A percentile compares a stretch with the other conserved stretches of the same genome.
Evolutionary conservation across 176 grass and related monocot species (phyloP).

Genomic region (Eremochloa ophiuroides): DNA sequence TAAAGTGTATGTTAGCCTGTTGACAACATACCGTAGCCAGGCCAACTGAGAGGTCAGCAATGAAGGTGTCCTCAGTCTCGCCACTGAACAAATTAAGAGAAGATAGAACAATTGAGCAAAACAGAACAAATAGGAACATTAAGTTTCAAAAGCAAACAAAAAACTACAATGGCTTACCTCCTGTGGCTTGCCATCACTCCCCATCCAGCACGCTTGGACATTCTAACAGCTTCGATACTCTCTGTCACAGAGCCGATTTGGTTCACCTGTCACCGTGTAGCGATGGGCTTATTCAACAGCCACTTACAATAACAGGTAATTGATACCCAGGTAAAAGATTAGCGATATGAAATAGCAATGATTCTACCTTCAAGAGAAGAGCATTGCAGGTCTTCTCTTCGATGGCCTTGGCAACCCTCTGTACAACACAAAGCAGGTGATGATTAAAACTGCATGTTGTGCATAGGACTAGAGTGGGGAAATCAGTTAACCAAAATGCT

Average conservation of each 20-base stretch:
- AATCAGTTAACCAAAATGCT: not conserved
- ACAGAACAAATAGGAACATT: not conserved
- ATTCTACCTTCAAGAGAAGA: conserved; percentile 85
- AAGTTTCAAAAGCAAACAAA: not conserved
- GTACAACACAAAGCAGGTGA: conserved; percentile 3
- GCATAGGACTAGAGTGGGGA: not conserved
- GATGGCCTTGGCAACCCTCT: conserved; percentile 96
- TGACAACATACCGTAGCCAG: conserved; percentile 57
- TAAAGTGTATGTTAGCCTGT: not conserved
- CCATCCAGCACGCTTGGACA: conserved; percentile 89
- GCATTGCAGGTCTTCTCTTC: conserved; percentile 85
- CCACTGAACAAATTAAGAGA: conserved; percentile 46
- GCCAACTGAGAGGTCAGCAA: conserved; percentile 86
- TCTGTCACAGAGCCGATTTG: conserved; percentile 94
- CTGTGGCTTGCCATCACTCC: conserved; percentile 92
- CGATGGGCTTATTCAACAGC: not conserved
- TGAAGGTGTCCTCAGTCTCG: conserved; percentile 98
- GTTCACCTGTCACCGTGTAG: conserved; percentile 53
- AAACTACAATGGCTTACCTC: conserved; percentile 42
- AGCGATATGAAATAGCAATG: not conserved
- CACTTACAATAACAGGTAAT: not conserved
- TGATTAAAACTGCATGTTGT: not conserved
- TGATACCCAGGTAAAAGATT: not conserved
- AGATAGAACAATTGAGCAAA: not conserved
- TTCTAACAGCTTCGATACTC: conserved; percentile 92